Evolutionary conservation across 2,329 filamentous ascomycete genomes (phyloP), one percentile per base, ranked within the genome.

Genomic region (Leptoxyphium fumago): DNA sequence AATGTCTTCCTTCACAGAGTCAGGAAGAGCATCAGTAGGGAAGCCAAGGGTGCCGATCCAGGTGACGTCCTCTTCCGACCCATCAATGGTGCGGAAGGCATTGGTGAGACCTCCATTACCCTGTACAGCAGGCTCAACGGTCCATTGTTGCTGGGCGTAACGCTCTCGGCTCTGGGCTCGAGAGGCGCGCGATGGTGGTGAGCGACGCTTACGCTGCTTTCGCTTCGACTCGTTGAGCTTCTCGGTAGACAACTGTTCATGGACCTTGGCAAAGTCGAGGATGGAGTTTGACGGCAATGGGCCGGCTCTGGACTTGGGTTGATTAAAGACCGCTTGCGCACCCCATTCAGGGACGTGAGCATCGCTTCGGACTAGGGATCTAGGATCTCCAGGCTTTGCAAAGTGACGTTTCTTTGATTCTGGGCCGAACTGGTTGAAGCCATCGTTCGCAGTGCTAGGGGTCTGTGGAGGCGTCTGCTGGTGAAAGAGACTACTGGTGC

Each of bases 21-120:
- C 77, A 32, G 82, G 73, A 18, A 96, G 71, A 7, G 80, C 82
- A 63, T 96, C 89, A 0, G 86, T 95, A 0, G 89, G 88, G 77
- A 95, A 95, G 15, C 89, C 91, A 38, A 96, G 66, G 0, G 88
- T 93, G 43, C 89, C 89, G 4, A 96, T 82, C 80, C 84, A 94
- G n/a, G 80, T 82, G 57, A 85, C 82, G 44, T 94, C 83, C 9
- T 86, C 66, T 48, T 75, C 73, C 5, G 38, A 40, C 15, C 79
- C 81, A 44, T 80, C 76, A 2, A 84, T 82, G 13, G 86, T 85
- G 49, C 84, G 78, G 29, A 91, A 79, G 3, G 89, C 89, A 59
- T 94, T 95, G 55, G 84, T 80, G 41, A 96, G 73, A 15, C 89
- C 91, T 17, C 87, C 88, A 57, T 96, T 96, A 46, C 89, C 89